Evolutionary conservation across 768 basidiomycete genomes (phyloP), one percentile per base, ranked within the genome.

Genomic region (Ramaria rubella): DNA sequence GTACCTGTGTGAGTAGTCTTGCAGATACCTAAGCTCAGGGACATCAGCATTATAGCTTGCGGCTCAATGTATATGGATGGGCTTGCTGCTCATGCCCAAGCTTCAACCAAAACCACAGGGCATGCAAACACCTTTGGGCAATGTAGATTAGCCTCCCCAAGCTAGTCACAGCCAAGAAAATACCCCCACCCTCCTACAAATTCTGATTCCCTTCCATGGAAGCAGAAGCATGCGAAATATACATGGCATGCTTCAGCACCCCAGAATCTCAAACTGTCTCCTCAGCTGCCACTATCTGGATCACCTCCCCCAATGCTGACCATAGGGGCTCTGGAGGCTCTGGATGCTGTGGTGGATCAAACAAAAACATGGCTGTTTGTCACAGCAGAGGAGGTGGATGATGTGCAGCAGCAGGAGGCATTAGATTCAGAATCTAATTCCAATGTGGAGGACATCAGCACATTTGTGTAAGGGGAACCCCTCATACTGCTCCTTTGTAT

Each of bases 111-210:
- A 31, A 31, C 26, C 23, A 52, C 21, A 33, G 51, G 2, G 36
- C 51, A 3, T 52, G 51, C 8, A 52, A 52, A 40, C 51, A 52
- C 29, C 51, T 52, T 2, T 52, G 51, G 51, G 51, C 51, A 2
- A 21, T 52, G 15, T 33, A 27, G 19, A 21, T 33, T 40, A 29
- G 33, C 11, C 51, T 52, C 12, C 29, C 51, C 33, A 26, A 21
- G 12, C 33, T 26, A 30, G 19, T 45, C 19, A 45, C 15, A 7
- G 8, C 19, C 9, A 21, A 19, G 9, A 36, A 8, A 17, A 8
- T 36, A 8, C 8, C 34, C 8, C 33, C 49, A 26, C 12, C 49
- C 3, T 14, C 17, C 4, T 33, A 36, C 4, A 36, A 7, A 45
- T 45, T 45, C 19, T 9, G 19, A 9, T 45, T 9, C 43, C 43